These are phyloP conservation scores for Smallanthus sonchifolius DNA, from an alignment of 129 eudicot species.

Conservation along the genomic window DNA sequence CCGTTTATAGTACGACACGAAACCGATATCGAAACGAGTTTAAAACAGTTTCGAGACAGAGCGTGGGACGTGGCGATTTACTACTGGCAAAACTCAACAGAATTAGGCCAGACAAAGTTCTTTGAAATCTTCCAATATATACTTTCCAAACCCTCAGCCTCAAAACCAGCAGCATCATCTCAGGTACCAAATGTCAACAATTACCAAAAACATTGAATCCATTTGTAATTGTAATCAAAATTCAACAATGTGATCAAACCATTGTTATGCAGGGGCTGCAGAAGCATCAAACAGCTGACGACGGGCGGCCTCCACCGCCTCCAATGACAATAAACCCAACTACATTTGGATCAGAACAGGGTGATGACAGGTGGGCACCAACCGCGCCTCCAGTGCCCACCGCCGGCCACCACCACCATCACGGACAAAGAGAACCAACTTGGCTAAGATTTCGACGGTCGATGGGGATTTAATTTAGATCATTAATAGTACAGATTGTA, in stretches of 20 bases:
- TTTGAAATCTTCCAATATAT: constrained; percentile 54
- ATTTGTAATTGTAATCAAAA: background rate
- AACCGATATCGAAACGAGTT: constrained; percentile 69
- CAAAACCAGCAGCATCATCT: constrained; percentile 22
- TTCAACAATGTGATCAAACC: background rate
- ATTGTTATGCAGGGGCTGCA: constrained; percentile 16
- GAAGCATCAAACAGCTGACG: constrained; percentile 17
- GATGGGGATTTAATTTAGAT: constrained; percentile 18
- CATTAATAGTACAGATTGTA: constrained; percentile 21
- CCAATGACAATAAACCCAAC: constrained; percentile 26
- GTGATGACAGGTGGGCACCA: constrained; percentile 29
- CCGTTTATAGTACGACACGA: constrained; percentile 72
- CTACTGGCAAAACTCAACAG: constrained; percentile 77
- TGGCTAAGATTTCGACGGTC: constrained; percentile 39
- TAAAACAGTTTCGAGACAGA: constrained; percentile 53
- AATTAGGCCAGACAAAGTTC: constrained; percentile 62
- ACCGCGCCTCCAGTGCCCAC: constrained; percentile 33
- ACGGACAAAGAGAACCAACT: constrained; percentile 28
- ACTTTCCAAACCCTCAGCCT: constrained; percentile 31
- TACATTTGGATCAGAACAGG: constrained; percentile 9
- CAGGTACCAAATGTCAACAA: constrained; percentile 37
- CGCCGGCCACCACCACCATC: constrained; percentile 12
- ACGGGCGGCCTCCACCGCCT: constrained; percentile 40
- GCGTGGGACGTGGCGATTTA: constrained; percentile 87
- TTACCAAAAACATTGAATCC: background rate